Evolutionary conservation across 768 basidiomycete species (phyloP), one percentile per base, ranked within the genome.

Genomic region (Astraeus odoratus): DNA sequence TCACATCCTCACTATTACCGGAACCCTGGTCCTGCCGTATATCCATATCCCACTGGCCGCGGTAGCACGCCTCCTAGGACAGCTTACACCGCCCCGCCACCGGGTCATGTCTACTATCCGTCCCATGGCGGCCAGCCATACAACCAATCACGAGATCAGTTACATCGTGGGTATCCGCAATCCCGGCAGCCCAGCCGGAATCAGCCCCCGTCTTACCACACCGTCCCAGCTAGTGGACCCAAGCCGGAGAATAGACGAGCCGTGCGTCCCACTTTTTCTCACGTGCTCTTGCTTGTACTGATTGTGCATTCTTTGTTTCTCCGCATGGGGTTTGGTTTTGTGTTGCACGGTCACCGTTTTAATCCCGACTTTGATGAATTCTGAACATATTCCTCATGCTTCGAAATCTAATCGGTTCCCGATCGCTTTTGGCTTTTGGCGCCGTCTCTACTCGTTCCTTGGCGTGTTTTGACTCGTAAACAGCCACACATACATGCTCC

Each of bases 241-340:
- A 62, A 52, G 29, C 55, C 59, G 39, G 63, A 63, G 40, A 63
- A 62, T 29, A 64, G 60, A 39, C 63, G 48, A 35, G 61, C 60
- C 6, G 61, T 63, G 30, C 58, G 61, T 60, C 44, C 34, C 35
- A 25, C 12, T 47, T 44, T 33, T 35, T 19, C 23, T 56, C 44
- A 42, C 47, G 40, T 54, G 43, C 18, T 42, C 34, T 16, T 53
- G 20, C 46, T 41, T 37, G 23, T 51, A 38, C 50, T 60, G 45
- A 60, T 51, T 26, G 19, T 13, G 12, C 19, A 34, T 42, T 33
- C 45, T 46, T 51, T 33, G 27, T 47, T 39, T 36, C 12, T 44
- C 26, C 39, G 38, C n/a, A 24, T 46, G 26, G 38, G 36, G 41
- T 51, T 42, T 29, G 38, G 24, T 19, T 16, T 26, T 16, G 10